phyloP scores from a whole-genome alignment of 768 basidiomycete genomes.

The Kwoniella dejecticola region DNA sequence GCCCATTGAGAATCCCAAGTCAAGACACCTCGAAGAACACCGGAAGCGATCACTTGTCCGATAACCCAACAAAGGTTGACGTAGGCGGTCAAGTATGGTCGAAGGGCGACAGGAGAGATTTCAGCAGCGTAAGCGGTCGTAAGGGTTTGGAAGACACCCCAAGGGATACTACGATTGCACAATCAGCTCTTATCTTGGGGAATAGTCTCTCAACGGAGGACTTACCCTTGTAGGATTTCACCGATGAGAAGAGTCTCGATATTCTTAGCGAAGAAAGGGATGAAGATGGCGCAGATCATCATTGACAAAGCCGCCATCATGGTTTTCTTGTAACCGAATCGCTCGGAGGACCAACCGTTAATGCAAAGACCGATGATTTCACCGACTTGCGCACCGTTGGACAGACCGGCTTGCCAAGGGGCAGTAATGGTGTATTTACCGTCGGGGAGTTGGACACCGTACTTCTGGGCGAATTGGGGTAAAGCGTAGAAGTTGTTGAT shows the following conservation, averaged over 20 bases:
- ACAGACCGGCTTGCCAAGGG: slow-evolving; percentile 54
- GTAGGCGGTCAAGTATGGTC: slow-evolving; percentile 44
- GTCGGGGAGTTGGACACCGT: slow-evolving; percentile 30
- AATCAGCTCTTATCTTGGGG: background rate
- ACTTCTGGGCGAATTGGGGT: slow-evolving; percentile 35
- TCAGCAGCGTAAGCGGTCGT: slow-evolving; percentile 55
- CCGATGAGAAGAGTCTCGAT: slow-evolving; percentile 42
- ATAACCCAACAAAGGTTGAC: slow-evolving; percentile 52
- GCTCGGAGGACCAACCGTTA: slow-evolving; percentile 40
- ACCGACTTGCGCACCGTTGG: slow-evolving; percentile 51
- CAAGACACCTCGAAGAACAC: slow-evolving; percentile 32
- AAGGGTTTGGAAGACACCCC: slow-evolving; percentile 53
- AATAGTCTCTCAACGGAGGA: background rate
- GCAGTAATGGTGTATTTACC: slow-evolving; percentile 50
- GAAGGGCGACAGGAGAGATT: slow-evolving; percentile 43
- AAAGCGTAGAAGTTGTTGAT: slow-evolving; percentile 28
- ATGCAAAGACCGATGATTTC: slow-evolving; percentile 49
- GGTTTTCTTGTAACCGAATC: slow-evolving; percentile 50
- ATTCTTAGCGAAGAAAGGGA: slow-evolving; percentile 42
- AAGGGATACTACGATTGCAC: slow-evolving; percentile 48
- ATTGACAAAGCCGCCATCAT: slow-evolving; percentile 34
- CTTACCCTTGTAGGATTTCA: slow-evolving; percentile 34
- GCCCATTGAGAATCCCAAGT: slow-evolving; percentile 32
- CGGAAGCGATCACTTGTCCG: slow-evolving; percentile 46
- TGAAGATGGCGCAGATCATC: slow-evolving; percentile 40